phyloP scores from a whole-genome alignment of 225 moss, liverwort and hornwort species.

The Neckera pumila region DNA sequence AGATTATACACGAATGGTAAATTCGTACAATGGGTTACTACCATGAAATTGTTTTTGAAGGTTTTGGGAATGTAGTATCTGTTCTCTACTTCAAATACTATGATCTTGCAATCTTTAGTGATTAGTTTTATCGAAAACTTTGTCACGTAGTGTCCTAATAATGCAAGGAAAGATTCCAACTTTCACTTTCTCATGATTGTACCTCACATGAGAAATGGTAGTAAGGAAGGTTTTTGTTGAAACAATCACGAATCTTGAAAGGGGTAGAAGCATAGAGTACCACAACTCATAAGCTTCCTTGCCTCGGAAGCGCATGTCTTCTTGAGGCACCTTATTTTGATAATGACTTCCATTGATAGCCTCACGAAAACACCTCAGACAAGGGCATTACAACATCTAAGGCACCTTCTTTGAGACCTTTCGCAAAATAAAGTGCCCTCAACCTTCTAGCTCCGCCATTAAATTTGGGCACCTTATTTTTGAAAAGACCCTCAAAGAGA shows the following conservation, averaged over 20 bases:
- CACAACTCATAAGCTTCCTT: rapidly evolving
- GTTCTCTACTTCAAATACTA: not conserved
- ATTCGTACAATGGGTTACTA: not conserved
- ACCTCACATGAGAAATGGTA: not conserved
- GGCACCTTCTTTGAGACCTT: not conserved
- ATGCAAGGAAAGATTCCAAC: too few species aligned
- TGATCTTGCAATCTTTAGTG: not conserved
- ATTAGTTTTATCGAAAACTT: not conserved
- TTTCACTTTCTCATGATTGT: not conserved
- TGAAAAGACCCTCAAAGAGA: rapidly evolving
- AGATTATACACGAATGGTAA: not conserved
- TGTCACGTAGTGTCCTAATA: too few species aligned
- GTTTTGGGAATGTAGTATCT: not conserved
- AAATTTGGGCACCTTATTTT: too few species aligned
- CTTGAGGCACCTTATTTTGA: rapidly evolving
- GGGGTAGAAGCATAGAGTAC: not conserved
- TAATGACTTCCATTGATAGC: rapidly evolving
- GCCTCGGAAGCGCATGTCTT: rapidly evolving
- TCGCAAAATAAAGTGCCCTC: rapidly evolving
- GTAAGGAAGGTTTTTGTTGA: not conserved
- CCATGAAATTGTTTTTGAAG: not conserved
- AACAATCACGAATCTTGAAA: too few species aligned
- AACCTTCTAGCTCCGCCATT: rapidly evolving
- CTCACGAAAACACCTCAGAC: rapidly evolving
- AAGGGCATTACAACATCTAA: not conserved